Percentiles rank a stretch among this genome's conserved stretches.
These are phyloP conservation scores for Lavandula angustifolia DNA, from an alignment of 257 asterid genomes.

Conservation along the genomic window DNA sequence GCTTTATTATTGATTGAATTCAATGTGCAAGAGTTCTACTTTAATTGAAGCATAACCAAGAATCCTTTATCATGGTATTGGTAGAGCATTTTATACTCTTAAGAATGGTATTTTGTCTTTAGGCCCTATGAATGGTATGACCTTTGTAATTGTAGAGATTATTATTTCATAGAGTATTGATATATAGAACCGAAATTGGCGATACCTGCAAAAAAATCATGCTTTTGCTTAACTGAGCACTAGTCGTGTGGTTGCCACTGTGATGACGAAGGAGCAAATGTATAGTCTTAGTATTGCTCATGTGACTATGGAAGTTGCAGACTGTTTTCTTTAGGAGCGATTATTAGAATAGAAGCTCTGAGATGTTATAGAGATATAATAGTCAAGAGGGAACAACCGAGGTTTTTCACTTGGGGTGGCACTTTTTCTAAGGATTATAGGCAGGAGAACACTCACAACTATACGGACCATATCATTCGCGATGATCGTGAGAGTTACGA, in stretches of 20 bases:
- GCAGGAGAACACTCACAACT: background rate
- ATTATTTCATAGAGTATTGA: background rate
- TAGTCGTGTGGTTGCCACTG: background rate
- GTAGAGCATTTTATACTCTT: too few relatives aligned
- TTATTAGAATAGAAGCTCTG: background rate
- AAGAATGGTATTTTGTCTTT: background rate
- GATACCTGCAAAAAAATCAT: background rate
- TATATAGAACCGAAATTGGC: background rate
- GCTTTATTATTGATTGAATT: too few relatives aligned
- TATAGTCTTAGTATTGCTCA: background rate
- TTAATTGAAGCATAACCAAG: too few relatives aligned
- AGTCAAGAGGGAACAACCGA: background rate
- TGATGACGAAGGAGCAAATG: background rate
- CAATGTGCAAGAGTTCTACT: too few relatives aligned
- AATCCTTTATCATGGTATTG: too few relatives aligned
- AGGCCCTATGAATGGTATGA: background rate
- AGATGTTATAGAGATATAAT: background rate
- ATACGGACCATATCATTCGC: background rate
- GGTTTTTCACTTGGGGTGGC: background rate
- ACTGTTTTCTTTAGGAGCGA: background rate
- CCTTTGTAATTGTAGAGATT: background rate
- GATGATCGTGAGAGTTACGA: background rate
- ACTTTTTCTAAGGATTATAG: background rate
- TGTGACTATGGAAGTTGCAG: background rate
- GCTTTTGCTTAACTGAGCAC: background rate